Percentiles rank a stretch among this genome's conserved stretches.
Conservation (phyloP, 2,329 filamentous ascomycete species). For the Fusarium subtropicale region DNA sequence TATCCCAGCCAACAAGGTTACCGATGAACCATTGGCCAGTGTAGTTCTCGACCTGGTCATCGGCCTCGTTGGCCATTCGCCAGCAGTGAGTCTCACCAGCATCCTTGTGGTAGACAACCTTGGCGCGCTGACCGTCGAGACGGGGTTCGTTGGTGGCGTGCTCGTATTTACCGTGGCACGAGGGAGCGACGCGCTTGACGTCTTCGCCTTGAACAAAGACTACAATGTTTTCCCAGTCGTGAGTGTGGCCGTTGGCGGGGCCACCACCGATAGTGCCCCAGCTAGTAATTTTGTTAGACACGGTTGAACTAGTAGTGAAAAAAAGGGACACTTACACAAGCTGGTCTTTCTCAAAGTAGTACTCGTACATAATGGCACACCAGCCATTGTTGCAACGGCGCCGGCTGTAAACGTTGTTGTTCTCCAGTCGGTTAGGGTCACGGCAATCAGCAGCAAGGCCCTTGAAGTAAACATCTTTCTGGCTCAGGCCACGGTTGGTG, state of each 20-base stretch:
- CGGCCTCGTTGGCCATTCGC: slow-evolving; percentile 47
- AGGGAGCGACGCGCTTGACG: slow-evolving; percentile 27
- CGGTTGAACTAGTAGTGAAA: fast-evolving
- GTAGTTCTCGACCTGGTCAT: slow-evolving; percentile 50
- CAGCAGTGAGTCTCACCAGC: slow-evolving; percentile 51
- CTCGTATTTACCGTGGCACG: slow-evolving; percentile 23
- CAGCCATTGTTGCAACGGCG: slow-evolving; percentile 50
- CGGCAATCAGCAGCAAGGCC: slow-evolving; percentile 42
- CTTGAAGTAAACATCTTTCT: slow-evolving; percentile 16
- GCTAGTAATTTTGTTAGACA: background rate
- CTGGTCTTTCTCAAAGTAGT: slow-evolving; percentile 31
- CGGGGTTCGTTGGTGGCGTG: slow-evolving; percentile 10
- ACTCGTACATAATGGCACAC: slow-evolving; percentile 50
- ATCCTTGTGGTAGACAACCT: slow-evolving; percentile 56
- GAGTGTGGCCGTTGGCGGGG: slow-evolving; percentile 12
- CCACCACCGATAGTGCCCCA: slow-evolving; percentile 20
- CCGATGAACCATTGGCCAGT: slow-evolving; percentile 52
- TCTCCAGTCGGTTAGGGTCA: slow-evolving; percentile 43
- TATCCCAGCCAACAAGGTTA: slow-evolving; percentile 38
- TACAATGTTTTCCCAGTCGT: slow-evolving; percentile 34
- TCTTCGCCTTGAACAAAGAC: slow-evolving; percentile 30
- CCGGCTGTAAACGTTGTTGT: slow-evolving; percentile 49
- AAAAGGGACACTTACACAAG: background rate
- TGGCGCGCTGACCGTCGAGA: slow-evolving; percentile 46
- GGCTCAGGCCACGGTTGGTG: slow-evolving; percentile 39